Base-by-base conservation (phyloP, 768 basidiomycete genomes). In the Thelephora ganbajun region DNA sequence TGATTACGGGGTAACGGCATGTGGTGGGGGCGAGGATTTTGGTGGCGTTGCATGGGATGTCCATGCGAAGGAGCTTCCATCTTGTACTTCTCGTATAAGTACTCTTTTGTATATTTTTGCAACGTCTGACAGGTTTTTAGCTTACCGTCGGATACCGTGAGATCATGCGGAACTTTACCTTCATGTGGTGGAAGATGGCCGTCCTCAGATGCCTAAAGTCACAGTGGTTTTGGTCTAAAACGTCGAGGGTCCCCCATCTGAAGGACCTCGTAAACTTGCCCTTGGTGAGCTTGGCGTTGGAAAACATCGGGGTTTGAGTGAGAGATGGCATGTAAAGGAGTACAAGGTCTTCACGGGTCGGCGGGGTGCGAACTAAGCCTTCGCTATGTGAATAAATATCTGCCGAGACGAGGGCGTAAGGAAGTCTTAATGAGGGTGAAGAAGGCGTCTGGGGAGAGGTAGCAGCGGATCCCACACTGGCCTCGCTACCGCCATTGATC, bases 101-200 rank as follows among this genome's bases (percentile, higher is more conserved):
- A 87, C 56, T 84, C 81, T 56, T 76, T 74, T 35, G 86, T 89
- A 63, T 88, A 88, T 59, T 83, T 82, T 68, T 84, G 83, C 56
- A 93, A 70, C 46, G 81, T 84, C 87, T 91, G 61, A 19, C n/a
- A 13, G 12, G 49, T 14, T 41, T 16, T 37, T 14, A 46, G 42
- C 34, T 34, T 51, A 55, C 52, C 48, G 34, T 47, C 34, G 34
- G 47, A 37, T 44, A 42, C 48, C 50, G 37, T 54, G 47, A 46
- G 42, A 53, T 48, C 30, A 50, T 47, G n/a, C n/a, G 48, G 48
- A 44, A 51, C 59, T 73, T 61, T 68, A 90, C 89, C 74, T 84
- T 78, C 81, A 91, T 85, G 61, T 88, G 85, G 59, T 86, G 85
- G 59, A 91, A 82, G 53, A 94, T 76, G 43, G 85, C 86, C 26